Evolutionary conservation across 2,329 filamentous ascomycete species (phyloP), one percentile per base, ranked within the genome.

Genomic region (Colletotrichum sp.): DNA sequence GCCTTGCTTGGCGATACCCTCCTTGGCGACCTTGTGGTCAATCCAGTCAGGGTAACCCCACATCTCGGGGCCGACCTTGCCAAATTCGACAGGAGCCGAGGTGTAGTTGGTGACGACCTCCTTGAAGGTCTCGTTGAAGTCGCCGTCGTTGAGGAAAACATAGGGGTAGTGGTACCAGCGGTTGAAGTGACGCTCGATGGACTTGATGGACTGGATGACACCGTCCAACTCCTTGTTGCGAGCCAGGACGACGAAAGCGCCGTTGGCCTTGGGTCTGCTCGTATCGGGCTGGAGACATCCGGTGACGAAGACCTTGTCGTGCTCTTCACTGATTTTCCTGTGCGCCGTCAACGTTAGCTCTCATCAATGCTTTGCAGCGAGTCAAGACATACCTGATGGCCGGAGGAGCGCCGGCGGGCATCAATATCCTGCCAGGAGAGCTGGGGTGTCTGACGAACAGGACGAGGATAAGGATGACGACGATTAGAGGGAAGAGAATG

Each of bases 21-120:
- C 97, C 86, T 96, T 96, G 79, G 96, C 96, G 69, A 98, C 95
- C 84, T 97, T 96, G 80, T 93, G 92, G 83, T 99, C 96, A 69
- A 97, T 95, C 97, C 97, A 99, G 81, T 98, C 96, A 7, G 97
- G 97, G 84, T 94, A 99, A 24, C 96, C 96, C 97, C 97, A 99
- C 92, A 98, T 97, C 74, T 93, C 93, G 6, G 94, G 90, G 75
- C 95, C 93, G 79, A 99, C 98, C 87, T 95, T 96, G 83, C 97
- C 97, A 87, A 98, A 99, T 86, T 99, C 96, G 71, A 98, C 95
- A 1, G 90, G 86, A 39, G 90, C 91, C 70, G 95, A 98, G n/a
- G 96, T 98, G 86, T 99, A 95, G 83, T 98, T 98, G 82, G 90
- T 88, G 74, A 99, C 92, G 0, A 93, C 93, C 80, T 96, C 94